Conservation (phyloP, 768 basidiomycete species). For the Tephrocybe sp. region DNA sequence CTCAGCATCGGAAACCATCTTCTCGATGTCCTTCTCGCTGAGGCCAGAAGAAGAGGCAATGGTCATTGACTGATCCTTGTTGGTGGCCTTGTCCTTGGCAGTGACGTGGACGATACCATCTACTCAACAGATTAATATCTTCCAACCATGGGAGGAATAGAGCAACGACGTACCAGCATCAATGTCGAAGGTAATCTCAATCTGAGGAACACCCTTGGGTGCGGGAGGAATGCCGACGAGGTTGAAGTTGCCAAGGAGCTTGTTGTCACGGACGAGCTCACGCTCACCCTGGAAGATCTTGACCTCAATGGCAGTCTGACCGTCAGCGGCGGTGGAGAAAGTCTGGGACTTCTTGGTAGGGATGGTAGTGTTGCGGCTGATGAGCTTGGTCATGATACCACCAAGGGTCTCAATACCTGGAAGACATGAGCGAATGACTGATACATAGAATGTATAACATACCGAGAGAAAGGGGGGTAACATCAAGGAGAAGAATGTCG, state of each 20-base stretch:
- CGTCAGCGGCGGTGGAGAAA: conserved; percentile 98
- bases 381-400: conserved; percentile 99
- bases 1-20: conserved; percentile 95
- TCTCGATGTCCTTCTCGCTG: conserved; percentile 94
- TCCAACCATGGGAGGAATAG: neutral
- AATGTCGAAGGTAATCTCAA: conserved; percentile 93
- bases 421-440: neutral
- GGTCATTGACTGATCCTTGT: conserved; percentile 93
- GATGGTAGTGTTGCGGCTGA: conserved; percentile 97
- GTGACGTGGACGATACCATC: conserved; percentile 97
- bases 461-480: conserved; percentile 96
- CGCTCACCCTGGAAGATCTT: conserved; percentile 99
- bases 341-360: conserved; percentile 99
- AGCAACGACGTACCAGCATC: conserved; percentile 68
- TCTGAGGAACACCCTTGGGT: conserved; percentile 80
- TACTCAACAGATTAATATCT: conserved; percentile 21
- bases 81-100: conserved; percentile 92
- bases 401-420: conserved; percentile 91
- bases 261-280: conserved; percentile 98
- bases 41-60: conserved; percentile 97
- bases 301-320: conserved; percentile 99
- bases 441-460: conserved; percentile 20
- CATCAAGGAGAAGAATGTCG: conserved; percentile 91
- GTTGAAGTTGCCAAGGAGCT: conserved; percentile 98
- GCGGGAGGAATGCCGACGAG: conserved; percentile 94